Evolutionary conservation across 176 grass and related monocot species (phyloP).

Genomic region (Sorghum bicolor): DNA sequence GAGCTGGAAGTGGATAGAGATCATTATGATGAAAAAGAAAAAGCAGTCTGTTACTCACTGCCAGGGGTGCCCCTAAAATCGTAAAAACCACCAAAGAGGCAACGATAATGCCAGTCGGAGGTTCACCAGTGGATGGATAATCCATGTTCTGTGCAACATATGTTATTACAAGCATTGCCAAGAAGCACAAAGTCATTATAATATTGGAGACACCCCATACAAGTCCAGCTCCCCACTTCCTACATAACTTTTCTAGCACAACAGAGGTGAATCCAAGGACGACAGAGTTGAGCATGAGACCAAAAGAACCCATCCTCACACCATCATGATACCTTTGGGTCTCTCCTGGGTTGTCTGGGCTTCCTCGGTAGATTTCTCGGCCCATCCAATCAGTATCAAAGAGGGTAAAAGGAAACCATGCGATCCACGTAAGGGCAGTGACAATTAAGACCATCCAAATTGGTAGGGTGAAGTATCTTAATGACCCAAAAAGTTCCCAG

Average conservation of each 20-base stretch:
- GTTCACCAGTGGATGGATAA: conserved; percentile 53
- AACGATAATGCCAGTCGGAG: conserved; percentile 66
- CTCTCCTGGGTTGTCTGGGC: conserved; percentile 51
- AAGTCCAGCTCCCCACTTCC: conserved; percentile 88
- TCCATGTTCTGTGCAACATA: conserved; percentile 66
- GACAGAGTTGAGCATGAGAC: conserved; percentile 90
- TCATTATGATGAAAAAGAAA: neutral
- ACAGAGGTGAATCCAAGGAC: conserved; percentile 80
- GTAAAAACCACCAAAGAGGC: conserved; percentile 76
- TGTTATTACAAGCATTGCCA: conserved; percentile 84
- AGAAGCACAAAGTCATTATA: conserved; percentile 85
- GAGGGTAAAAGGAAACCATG: conserved; percentile 91
- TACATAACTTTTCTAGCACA: conserved; percentile 72
- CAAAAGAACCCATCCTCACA: conserved; percentile 85
- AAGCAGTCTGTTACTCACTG: conserved; percentile 41
- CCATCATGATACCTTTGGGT: conserved; percentile 65
- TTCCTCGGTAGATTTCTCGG: conserved; percentile 77
- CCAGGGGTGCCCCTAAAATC: conserved; percentile 73
- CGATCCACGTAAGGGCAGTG: conserved; percentile 90
- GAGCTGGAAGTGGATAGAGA: neutral
- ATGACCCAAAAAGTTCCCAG: conserved; percentile 83
- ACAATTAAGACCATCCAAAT: conserved; percentile 91
- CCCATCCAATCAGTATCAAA: conserved; percentile 99
- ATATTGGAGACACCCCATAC: conserved; percentile 96
- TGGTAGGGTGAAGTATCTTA: conserved; percentile 77